Evolutionary conservation across 176 grass and related monocot species (phyloP).

Genomic region (Carex pumila): DNA sequence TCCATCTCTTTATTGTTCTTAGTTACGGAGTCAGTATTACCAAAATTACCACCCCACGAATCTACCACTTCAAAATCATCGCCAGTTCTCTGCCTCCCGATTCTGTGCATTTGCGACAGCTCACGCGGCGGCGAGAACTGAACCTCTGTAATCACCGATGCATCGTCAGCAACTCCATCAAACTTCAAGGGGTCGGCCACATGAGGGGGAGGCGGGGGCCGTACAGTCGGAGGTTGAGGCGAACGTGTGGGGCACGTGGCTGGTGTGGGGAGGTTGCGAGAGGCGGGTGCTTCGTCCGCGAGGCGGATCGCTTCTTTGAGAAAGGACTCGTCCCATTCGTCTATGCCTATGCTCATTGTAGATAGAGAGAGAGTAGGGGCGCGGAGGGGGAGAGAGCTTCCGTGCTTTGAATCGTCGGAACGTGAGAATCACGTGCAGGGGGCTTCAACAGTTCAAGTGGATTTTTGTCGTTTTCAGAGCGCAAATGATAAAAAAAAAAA

Average conservation of each 20-base stretch:
- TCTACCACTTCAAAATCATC: constrained; percentile 17
- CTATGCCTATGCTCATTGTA: constrained; percentile 40
- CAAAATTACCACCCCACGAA: background rate
- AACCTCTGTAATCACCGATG: background rate
- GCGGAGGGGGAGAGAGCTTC: too few species aligned
- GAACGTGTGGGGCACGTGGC: background rate
- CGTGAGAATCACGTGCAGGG: too few species aligned
- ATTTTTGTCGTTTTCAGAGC: too few species aligned
- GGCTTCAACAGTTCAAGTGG: too few species aligned
- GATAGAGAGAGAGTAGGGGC: background rate
- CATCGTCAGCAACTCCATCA: background rate
- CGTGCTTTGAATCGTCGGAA: too few species aligned
- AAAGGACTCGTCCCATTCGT: constrained; percentile 36
- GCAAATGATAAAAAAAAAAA: too few species aligned
- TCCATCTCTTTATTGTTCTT: constrained; percentile 39
- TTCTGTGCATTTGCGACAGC: constrained; percentile 32
- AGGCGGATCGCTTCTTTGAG: constrained; percentile 9
- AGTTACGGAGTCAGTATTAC: background rate
- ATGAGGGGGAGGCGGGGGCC: background rate
- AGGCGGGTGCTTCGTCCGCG: constrained; percentile 11
- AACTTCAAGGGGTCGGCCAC: background rate
- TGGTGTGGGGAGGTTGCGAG: constrained; percentile 27
- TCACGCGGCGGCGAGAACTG: constrained; percentile 49
- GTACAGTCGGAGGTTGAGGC: background rate
- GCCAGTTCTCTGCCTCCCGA: background rate